Conservation (phyloP, 108 stramenopile genomes). For the Cylindrotheca closterium region DNA sequence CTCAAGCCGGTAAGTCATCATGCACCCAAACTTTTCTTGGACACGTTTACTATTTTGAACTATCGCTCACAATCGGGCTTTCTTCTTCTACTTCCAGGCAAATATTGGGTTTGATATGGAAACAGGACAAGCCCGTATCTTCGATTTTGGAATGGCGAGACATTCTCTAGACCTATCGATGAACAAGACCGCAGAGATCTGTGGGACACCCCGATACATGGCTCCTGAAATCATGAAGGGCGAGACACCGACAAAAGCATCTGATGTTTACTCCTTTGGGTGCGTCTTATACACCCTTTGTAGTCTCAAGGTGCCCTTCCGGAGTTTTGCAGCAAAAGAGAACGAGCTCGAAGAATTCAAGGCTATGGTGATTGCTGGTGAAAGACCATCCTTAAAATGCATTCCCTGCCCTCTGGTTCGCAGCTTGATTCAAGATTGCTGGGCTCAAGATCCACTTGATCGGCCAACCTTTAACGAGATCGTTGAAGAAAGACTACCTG, state of each 20-base stretch:
- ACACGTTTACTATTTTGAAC: no score
- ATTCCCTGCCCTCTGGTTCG: conserved; percentile 5
- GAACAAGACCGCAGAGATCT: not conserved
- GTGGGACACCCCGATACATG: conserved; percentile 59
- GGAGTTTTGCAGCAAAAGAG: conserved; percentile 3
- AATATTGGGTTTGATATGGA: conserved; percentile 54
- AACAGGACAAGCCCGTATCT: conserved; percentile 24
- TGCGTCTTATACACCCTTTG: conserved; percentile 44
- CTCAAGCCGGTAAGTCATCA: conserved; percentile 13
- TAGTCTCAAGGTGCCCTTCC: conserved; percentile 32
- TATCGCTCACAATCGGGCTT: no score
- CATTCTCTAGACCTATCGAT: conserved; percentile 14
- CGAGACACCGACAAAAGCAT: conserved; percentile 31
- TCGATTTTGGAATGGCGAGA: conserved; percentile 65
- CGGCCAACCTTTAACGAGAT: conserved; percentile 30
- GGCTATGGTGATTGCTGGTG: conserved; percentile 3
- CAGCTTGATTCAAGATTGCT: conserved; percentile 25
- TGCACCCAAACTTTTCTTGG: not conserved
- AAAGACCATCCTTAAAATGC: conserved; percentile 1
- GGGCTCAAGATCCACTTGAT: conserved; percentile 11
- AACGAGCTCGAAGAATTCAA: not conserved
- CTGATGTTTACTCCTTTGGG: conserved; percentile 59
- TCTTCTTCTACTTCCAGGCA: not conserved
- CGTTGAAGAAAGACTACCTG: not conserved
- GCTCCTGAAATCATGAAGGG: conserved; percentile 42